A percentile compares a stretch with the other conserved stretches of the same genome.
Evolutionary conservation across 2,329 filamentous ascomycete species (phyloP).

Genomic region (Didymellaceae sp.): DNA sequence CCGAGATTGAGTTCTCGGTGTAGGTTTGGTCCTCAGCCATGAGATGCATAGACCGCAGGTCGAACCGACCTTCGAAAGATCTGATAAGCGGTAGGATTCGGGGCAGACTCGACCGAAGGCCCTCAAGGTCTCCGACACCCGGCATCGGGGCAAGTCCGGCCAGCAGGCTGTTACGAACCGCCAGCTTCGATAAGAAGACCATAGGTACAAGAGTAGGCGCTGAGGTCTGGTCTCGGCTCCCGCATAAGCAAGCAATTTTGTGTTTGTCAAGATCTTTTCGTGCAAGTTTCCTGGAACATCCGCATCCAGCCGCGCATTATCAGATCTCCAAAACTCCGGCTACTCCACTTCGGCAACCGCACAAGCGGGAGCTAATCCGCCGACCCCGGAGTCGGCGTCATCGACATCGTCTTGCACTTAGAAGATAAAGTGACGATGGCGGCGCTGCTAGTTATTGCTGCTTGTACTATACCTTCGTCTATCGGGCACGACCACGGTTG

Average conservation of each 20-base stretch:
- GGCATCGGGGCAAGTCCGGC: too few species aligned
- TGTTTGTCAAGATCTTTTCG: neutral
- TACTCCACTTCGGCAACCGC: slow-evolving; percentile 10
- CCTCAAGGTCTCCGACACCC: neutral
- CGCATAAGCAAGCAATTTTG: neutral
- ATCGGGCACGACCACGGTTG: neutral
- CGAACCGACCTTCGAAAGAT: neutral
- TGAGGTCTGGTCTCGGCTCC: too few species aligned
- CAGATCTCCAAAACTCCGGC: slow-evolving; percentile 2
- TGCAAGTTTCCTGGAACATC: neutral
- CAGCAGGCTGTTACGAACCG: too few species aligned
- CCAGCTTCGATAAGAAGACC: neutral
- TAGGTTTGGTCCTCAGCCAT: neutral
- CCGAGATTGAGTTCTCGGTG: neutral
- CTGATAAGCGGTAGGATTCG: slow-evolving; percentile 11
- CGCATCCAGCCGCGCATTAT: slow-evolving; percentile 3
- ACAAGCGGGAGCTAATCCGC: slow-evolving; percentile 10
- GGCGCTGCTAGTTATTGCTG: neutral
- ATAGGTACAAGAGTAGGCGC: neutral
- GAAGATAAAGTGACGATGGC: slow-evolving; percentile 13
- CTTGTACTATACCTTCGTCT: too few species aligned
- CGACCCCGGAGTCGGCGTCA: slow-evolving; percentile 18
- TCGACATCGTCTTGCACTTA: slow-evolving; percentile 7
- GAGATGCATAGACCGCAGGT: neutral
- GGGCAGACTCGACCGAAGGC: slow-evolving; percentile 16